phyloP scores from a whole-genome alignment of 345 rosid species.

The Eucalyptus erythrocorys region DNA sequence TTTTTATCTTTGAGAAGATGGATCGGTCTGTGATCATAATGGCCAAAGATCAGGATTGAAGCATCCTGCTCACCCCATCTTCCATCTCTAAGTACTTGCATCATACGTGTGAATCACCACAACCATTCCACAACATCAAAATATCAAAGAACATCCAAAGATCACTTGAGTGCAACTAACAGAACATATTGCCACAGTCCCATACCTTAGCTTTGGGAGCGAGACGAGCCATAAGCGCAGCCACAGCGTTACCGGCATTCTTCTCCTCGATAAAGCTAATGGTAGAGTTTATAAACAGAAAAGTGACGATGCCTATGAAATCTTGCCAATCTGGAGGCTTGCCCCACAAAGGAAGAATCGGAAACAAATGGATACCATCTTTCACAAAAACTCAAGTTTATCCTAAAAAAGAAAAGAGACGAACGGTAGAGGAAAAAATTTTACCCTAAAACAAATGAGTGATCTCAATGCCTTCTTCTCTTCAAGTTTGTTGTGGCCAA shows the following conservation, averaged over 20 bases:
- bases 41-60: slow-evolving; percentile 22
- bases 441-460: slow-evolving; percentile 16
- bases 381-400: neutral
- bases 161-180: neutral
- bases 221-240: slow-evolving; percentile 94
- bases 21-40: neutral
- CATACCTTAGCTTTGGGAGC: slow-evolving; percentile 92
- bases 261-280: slow-evolving; percentile 94
- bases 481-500: slow-evolving; percentile 95
- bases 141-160: neutral
- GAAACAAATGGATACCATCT: neutral
- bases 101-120: neutral
- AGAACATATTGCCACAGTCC: neutral
- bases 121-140: neutral
- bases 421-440: neutral
- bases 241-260: slow-evolving; percentile 93
- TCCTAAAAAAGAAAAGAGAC: neutral
- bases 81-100: slow-evolving; percentile 88
- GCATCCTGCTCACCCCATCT: slow-evolving; percentile 97
- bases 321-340: slow-evolving; percentile 99
- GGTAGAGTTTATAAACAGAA: slow-evolving; percentile 79
- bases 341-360: neutral
- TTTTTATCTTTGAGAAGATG: neutral
- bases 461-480: slow-evolving; percentile 49
- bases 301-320: slow-evolving; percentile 83